A percentile compares a stretch with the other conserved stretches of the same genome.
Conservation (phyloP, 345 rosid species). For the Dipteronia dyeriana region DNA sequence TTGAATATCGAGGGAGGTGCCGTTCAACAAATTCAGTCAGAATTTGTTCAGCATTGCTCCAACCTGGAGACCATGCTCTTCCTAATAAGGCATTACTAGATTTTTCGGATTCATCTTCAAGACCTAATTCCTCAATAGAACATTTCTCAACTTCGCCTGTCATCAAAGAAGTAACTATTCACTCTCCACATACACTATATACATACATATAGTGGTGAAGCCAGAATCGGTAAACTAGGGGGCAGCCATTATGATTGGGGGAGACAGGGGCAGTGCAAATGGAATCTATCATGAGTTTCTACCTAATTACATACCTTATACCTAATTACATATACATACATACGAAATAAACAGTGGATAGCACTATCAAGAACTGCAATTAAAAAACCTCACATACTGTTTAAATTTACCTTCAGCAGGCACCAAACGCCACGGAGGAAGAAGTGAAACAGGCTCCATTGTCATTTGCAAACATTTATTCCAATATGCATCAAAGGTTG, state of each 20-base stretch:
- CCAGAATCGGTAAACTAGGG: background rate
- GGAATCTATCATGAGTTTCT: background rate
- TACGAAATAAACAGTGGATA: too few relatives aligned
- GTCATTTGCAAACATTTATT: constrained; percentile 66
- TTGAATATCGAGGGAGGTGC: constrained; percentile 56
- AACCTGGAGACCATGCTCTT: constrained; percentile 94
- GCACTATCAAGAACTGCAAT: background rate
- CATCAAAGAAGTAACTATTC: constrained; percentile 14
- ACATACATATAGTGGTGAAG: background rate
- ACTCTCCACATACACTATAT: background rate
- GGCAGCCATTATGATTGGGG: too few relatives aligned
- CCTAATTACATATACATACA: background rate
- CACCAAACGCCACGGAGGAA: constrained; percentile 75
- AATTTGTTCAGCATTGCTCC: constrained; percentile 80
- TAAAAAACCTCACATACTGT: background rate
- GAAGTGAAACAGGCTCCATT: constrained; percentile 59
- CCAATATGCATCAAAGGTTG: constrained; percentile 73
- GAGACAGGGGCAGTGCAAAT: too few relatives aligned
- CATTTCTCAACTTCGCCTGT: constrained; percentile 57
- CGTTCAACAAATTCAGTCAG: constrained; percentile 67
- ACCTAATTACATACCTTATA: background rate
- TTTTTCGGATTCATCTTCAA: constrained; percentile 82
- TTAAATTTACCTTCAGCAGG: constrained; percentile 56
- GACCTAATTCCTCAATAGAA: constrained; percentile 70
- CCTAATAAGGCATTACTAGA: constrained; percentile 83